Base-by-base conservation (phyloP, 2,329 filamentous ascomycete species). In the Lasiodiplodia citricola region DNA sequence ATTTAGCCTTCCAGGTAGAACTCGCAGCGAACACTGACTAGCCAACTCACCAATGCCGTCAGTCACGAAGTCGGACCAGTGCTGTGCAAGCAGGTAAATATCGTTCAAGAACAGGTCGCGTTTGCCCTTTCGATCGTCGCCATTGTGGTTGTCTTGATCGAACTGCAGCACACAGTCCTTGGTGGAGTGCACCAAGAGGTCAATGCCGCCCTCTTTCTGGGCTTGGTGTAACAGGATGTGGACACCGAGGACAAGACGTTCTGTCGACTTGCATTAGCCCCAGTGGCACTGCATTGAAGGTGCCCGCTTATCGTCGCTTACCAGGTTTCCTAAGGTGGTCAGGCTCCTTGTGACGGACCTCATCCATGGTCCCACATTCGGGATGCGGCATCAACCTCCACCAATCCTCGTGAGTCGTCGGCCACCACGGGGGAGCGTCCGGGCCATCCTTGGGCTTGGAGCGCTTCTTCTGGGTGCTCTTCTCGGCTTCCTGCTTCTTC, bases 251-350 rank as follows among this genome's bases (percentile, higher is more conserved):
- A 68, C 37, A n/a, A 68, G 54, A 18, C 64, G 68, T 25, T 68
- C 68, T 68, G 52, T 62, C 37, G 23, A 16, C 14, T 21, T 23
- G 38, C 38, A 38, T 64, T 65, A 64, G 58, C 58, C 7, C 16
- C 38, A 7, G 37, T 63, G 23, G 31, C 21, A 52, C 60, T 38
- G 10, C 5, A 25, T 35, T 35, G 8, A 31, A 35, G 35, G n/a
- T 28, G 35, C 50, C 25, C 21, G 31, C 38, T 25, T 35, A 38
- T 28, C n/a, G 52, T 23, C 38, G 18, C 67, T 51, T 51, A 92
- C 90, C 89, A 74, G 85, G 82, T 76, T 91, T 92, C 73, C 87
- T 87, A 58, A 92, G 80, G 79, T 93, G 91, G 74, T 93, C 91
- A 0, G 91, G 91, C 77, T 93, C 91, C 74, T 87, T 90, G 76